Evolutionary conservation across 805 yeast species (phyloP).

Genomic region (Ogataea pini): DNA sequence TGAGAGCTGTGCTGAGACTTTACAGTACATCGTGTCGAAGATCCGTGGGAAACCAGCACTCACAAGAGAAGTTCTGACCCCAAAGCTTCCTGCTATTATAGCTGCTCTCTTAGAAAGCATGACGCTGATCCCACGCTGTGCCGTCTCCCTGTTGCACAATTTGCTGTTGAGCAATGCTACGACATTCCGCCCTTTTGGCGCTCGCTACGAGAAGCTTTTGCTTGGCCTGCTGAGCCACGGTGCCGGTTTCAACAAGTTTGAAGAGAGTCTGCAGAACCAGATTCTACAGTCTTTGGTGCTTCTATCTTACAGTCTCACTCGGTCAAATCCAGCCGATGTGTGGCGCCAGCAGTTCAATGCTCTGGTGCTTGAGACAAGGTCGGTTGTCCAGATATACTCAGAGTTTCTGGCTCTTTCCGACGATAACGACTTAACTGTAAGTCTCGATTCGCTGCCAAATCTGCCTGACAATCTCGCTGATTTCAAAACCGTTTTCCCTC

Average conservation of each 20-base stretch:
- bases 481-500: constrained; percentile 40
- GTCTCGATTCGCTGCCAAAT: constrained; percentile 45
- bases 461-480: constrained; percentile 21
- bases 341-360: constrained; percentile 50
- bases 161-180: constrained; percentile 64
- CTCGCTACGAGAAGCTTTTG: constrained; percentile 54
- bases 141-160: constrained; percentile 42
- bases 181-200: constrained; percentile 77
- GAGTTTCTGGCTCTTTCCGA: constrained; percentile 58
- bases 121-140: constrained; percentile 38
- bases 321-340: constrained; percentile 47
- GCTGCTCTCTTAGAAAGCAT: constrained; percentile 50
- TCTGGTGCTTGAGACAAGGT: constrained; percentile 53
- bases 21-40: constrained; percentile 43
- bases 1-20: constrained; percentile 41
- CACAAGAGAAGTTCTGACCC: constrained; percentile 80
- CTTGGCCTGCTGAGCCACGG: constrained; percentile 37
- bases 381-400: constrained; percentile 55
- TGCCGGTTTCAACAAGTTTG: constrained; percentile 40
- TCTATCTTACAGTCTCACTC: constrained; percentile 55
- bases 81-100: constrained; percentile 67
- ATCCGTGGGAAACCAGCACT: constrained; percentile 81
- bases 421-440: constrained; percentile 49
- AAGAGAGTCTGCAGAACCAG: constrained; percentile 39
- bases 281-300: constrained; percentile 54